Conservation (phyloP, 1,139 yeast genomes). For the Hansenula anomala region DNA sequence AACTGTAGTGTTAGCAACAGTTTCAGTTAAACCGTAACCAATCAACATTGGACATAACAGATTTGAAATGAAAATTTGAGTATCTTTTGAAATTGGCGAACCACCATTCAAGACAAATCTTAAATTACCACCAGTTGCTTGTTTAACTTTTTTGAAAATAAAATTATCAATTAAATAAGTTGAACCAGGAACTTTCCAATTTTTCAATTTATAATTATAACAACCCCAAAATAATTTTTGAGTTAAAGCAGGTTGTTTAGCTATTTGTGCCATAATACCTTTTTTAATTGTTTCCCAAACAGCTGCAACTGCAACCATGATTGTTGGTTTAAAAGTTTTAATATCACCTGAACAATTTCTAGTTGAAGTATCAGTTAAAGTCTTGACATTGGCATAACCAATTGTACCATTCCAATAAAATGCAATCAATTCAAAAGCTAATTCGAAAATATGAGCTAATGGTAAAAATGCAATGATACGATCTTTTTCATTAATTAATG, state of each 20-base stretch:
- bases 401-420: conserved; percentile 88
- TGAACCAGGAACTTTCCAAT: conserved; percentile 71
- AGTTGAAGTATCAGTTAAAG: conserved; percentile 77
- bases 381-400: conserved; percentile 93
- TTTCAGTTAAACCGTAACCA: conserved; percentile 97
- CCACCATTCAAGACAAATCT: conserved; percentile 85
- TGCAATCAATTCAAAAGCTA: conserved; percentile 73
- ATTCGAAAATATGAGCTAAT: conserved; percentile 92
- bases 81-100: conserved; percentile 79
- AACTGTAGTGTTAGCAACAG: conserved; percentile 83
- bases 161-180: conserved; percentile 55
- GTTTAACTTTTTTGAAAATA: conserved; percentile 82
- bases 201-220: conserved; percentile 60
- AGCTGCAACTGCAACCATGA: conserved; percentile 98
- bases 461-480: conserved; percentile 87
- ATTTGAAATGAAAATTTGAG: conserved; percentile 69
- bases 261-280: conserved; percentile 78
- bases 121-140: conserved; percentile 92
- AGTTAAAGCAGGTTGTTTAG: conserved; percentile 56
- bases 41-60: conserved; percentile 84
- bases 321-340: conserved; percentile 80
- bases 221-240: conserved; percentile 92
- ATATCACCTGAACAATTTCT: conserved; percentile 87
- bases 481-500: conserved; percentile 49
- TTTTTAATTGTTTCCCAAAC: conserved; percentile 97